Percentiles rank a stretch among this genome's conserved stretches.
Conservation (phyloP, 2,329 filamentous ascomycete genomes). For the Amauroascus verrucosus region DNA sequence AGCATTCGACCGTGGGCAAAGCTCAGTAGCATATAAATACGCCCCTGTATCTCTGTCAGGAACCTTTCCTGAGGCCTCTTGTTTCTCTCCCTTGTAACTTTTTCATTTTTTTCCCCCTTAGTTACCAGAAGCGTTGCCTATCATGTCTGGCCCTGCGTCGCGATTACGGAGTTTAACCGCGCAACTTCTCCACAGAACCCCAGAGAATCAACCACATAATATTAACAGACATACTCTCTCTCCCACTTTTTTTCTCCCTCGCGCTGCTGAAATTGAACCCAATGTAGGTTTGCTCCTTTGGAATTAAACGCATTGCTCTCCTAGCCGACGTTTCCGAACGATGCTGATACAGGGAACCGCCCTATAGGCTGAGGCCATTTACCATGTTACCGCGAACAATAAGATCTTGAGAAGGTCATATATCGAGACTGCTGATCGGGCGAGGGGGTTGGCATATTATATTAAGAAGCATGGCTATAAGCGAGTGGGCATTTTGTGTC, state of each 20-base stretch:
- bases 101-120: not conserved
- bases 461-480: slow-evolving; percentile 62
- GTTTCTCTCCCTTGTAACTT: not conserved
- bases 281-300: slow-evolving; percentile 39
- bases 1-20: not conserved
- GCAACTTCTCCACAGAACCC: slow-evolving; percentile 21
- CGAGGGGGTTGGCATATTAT: slow-evolving; percentile 79
- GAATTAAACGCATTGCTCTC: not conserved
- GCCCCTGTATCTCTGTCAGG: not conserved
- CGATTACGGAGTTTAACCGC: slow-evolving; percentile 25
- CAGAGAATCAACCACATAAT: slow-evolving; percentile 23
- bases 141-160: slow-evolving; percentile 23
- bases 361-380: slow-evolving; percentile 62
- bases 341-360: not conserved
- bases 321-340: not conserved
- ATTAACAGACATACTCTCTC: slow-evolving; percentile 52
- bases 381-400: slow-evolving; percentile 72
- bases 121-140: not conserved
- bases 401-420: slow-evolving; percentile 67
- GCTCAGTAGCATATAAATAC: slow-evolving; percentile 1
- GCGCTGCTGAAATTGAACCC: slow-evolving; percentile 80
- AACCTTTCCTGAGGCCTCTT: not conserved
- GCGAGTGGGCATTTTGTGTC: slow-evolving; percentile 73
- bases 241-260: slow-evolving; percentile 75
- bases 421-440: slow-evolving; percentile 70